phyloP scores from a whole-genome alignment of 2,329 filamentous ascomycete genomes.

The Alternaria atra region DNA sequence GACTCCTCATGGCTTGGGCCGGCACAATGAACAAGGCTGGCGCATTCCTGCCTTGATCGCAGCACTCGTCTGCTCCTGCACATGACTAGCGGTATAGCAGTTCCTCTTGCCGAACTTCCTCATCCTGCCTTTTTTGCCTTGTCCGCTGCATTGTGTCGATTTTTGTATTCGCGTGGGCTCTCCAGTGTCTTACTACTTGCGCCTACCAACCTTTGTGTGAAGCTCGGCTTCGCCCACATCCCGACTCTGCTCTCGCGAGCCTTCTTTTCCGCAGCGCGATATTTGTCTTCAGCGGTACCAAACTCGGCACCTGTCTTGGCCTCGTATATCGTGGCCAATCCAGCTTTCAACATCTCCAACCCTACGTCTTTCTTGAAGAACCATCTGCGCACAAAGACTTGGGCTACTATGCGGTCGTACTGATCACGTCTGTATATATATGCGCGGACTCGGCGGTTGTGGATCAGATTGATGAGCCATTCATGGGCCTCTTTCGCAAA shows the following conservation, averaged over 20 bases:
- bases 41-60: slow-evolving; percentile 10
- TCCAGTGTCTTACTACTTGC: slow-evolving; percentile 68
- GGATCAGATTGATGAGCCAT: slow-evolving; percentile 80
- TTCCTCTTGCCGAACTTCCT: slow-evolving; percentile 3
- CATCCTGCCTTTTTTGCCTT: slow-evolving; percentile 47
- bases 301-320: slow-evolving; percentile 91
- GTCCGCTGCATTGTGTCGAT: slow-evolving; percentile 58
- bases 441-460: slow-evolving; percentile 78
- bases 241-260: slow-evolving; percentile 54
- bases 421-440: slow-evolving; percentile 87
- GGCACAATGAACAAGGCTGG: slow-evolving; percentile 5
- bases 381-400: slow-evolving; percentile 76
- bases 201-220: slow-evolving; percentile 55
- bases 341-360: slow-evolving; percentile 84
- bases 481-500: slow-evolving; percentile 80
- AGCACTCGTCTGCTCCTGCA: slow-evolving; percentile 1
- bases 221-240: slow-evolving; percentile 71
- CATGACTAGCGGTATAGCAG: background rate
- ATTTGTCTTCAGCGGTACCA: slow-evolving; percentile 70
- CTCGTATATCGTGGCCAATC: slow-evolving; percentile 91
- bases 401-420: slow-evolving; percentile 89
- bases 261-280: slow-evolving; percentile 70
- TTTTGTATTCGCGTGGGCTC: slow-evolving; percentile 90
- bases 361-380: slow-evolving; percentile 82
- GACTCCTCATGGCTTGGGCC: slow-evolving; percentile 6